A percentile compares a stretch with the other conserved stretches of the same genome.
These are phyloP conservation scores for Thielaviopsis musarum DNA, from an alignment of 2,329 filamentous ascomycete genomes.

Conservation along the genomic window DNA sequence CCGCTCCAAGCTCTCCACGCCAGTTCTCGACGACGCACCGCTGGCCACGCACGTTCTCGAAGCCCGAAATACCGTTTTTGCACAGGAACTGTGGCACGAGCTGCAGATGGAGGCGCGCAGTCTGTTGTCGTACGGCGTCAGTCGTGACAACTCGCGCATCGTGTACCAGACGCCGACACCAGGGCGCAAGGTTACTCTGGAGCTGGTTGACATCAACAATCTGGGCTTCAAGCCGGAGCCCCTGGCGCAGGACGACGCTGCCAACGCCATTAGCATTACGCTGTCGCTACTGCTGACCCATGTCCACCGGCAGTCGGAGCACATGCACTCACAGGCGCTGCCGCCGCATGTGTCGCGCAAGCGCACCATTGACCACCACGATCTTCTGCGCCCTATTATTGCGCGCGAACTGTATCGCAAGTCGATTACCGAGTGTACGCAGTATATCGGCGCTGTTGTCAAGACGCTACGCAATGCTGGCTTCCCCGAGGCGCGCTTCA, in stretches of 20 bases:
- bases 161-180: constrained; percentile 35
- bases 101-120: constrained; percentile 64
- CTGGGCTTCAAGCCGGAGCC: constrained; percentile 19
- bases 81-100: constrained; percentile 83
- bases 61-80: constrained; percentile 62
- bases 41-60: constrained; percentile 55
- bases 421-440: constrained; percentile 23
- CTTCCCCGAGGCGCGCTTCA: constrained; percentile 25
- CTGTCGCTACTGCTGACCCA: constrained; percentile 64
- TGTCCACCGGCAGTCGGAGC: constrained; percentile 60
- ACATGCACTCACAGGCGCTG: constrained; percentile 44
- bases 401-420: constrained; percentile 29
- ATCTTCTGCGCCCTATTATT: constrained; percentile 35
- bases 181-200: constrained; percentile 43
- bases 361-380: constrained; percentile 26
- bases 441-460: constrained; percentile 28
- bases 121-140: constrained; percentile 54
- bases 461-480: constrained; percentile 29
- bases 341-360: constrained; percentile 23
- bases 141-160: constrained; percentile 40
- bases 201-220: constrained; percentile 41
- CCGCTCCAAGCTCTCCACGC: constrained; percentile 26
- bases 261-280: constrained; percentile 47
- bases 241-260: constrained; percentile 31
- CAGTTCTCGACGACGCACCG: constrained; percentile 34